Evolutionary conservation across 2,329 filamentous ascomycete genomes (phyloP), one percentile per base, ranked within the genome.

Genomic region (Dothideomycetidae sp.): DNA sequence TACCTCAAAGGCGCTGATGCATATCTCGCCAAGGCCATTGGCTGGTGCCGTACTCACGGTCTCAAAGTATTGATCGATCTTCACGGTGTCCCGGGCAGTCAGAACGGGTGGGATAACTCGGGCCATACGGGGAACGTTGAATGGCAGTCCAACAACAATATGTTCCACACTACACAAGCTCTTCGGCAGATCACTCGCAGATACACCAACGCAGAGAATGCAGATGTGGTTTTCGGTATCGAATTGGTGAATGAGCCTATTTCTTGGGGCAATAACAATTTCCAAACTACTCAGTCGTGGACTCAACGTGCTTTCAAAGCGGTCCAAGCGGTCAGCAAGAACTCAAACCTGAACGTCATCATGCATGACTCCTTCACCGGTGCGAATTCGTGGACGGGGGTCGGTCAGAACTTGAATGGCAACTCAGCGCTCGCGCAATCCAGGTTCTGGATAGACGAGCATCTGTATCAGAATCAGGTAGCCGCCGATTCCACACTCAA

Each of bases 71-170:
- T 66, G 46, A 59, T 71, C 15, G 67, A 70, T 23, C 31, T 49
- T 48, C 5, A 94, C 83, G 0, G 81, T 86, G 51, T 93, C 94
- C 90, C 90, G 94, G 0, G 90, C 88, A 57, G 40, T 9, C 43
- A 45, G 16, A 45, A 45, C 15, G 43, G 43, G 1, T 45, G 42
- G n/a, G 43, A 45, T 32, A 45, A 45, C 18, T 45, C 43, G 17
- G 43, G 43, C n/a, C 43, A 37, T 16, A 33, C 43, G 12, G 43
- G 43, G 15, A 31, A 36, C 13, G 43, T 42, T 10, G 31, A 29
- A 2, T 45, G 43, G 43, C 43, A 45, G 19, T 17, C 39, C 17
- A 37, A 32, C n/a, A 33, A 43, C 31, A 45, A 57, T 39, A 49
- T 60, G 5, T 29, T 50, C 5, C 44, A 51, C 4, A 61, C 56